Evolutionary conservation across 768 basidiomycete species (phyloP).

Genomic region (Suillus plorans): DNA sequence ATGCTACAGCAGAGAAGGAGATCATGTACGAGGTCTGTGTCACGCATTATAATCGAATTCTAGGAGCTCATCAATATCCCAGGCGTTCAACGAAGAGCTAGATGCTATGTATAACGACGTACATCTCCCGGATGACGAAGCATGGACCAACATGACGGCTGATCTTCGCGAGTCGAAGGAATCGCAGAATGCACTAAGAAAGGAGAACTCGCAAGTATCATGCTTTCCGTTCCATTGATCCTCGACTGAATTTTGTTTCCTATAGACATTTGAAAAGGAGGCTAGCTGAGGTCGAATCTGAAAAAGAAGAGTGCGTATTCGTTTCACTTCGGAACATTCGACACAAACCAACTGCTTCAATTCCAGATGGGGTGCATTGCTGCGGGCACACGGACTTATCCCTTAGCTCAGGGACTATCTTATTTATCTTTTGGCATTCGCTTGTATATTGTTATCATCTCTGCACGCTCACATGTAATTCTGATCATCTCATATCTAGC

Average conservation of each 20-base stretch:
- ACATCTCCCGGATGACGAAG: conserved; percentile 78
- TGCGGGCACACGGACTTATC: conserved; percentile 48
- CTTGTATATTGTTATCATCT: conserved; percentile 7
- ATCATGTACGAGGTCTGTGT: conserved; percentile 84
- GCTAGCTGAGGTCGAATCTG: conserved; percentile 67
- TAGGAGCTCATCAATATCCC: conserved; percentile 7
- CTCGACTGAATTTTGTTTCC: conserved; percentile 8
- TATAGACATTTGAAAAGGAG: conserved; percentile 67
- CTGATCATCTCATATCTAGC: background rate
- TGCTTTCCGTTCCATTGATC: background rate
- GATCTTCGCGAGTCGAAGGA: conserved; percentile 79
- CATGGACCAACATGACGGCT: conserved; percentile 73
- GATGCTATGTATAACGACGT: conserved; percentile 89
- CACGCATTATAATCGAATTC: background rate
- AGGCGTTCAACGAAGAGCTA: conserved; percentile 95
- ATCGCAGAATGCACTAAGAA: conserved; percentile 64
- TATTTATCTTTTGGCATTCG: conserved; percentile 4
- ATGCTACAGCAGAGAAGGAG: conserved; percentile 84
- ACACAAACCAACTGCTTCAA: conserved; percentile 11
- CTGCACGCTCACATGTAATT: background rate
- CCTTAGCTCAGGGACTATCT: conserved; percentile 24
- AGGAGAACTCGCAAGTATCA: conserved; percentile 75
- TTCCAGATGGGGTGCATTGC: conserved; percentile 64
- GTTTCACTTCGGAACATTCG: conserved; percentile 1
- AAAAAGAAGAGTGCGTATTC: conserved; percentile 73